A percentile compares a stretch with the other conserved stretches of the same genome.
These are phyloP conservation scores for Arabidopsis suecica DNA, from an alignment of 345 rosid genomes.

Conservation along the genomic window DNA sequence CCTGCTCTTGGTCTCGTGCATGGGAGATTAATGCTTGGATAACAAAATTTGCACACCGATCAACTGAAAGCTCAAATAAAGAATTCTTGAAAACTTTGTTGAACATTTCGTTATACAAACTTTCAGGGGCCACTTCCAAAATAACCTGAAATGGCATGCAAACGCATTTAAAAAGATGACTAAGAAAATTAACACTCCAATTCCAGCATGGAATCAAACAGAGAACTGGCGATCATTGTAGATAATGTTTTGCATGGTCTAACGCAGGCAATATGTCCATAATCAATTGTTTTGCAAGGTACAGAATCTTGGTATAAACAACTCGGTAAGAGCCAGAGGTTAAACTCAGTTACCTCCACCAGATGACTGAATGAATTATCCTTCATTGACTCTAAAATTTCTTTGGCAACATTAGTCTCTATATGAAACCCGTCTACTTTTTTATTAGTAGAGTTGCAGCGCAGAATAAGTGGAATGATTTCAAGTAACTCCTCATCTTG, in stretches of 20 bases:
- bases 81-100: constrained; percentile 73
- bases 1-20: constrained; percentile 75
- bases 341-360: constrained; percentile 71
- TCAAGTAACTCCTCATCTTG: constrained; percentile 67
- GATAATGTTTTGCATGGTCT: constrained; percentile 2
- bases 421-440: constrained; percentile 51
- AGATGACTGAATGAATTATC: constrained; percentile 90
- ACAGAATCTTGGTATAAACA: constrained; percentile 9
- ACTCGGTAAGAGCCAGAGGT: constrained; percentile 6
- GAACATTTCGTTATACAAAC: constrained; percentile 72
- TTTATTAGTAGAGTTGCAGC: constrained; percentile 54
- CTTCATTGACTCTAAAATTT: constrained; percentile 59
- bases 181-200: constrained; percentile 2
- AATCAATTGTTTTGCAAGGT: constrained; percentile 16
- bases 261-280: not conserved
- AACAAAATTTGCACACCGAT: constrained; percentile 93
- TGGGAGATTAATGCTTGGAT: constrained; percentile 80
- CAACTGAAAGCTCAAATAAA: constrained; percentile 71
- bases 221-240: constrained; percentile 24
- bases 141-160: constrained; percentile 66
- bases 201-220: constrained; percentile 14
- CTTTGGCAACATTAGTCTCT: constrained; percentile 47
- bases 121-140: constrained; percentile 84
- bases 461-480: constrained; percentile 68
- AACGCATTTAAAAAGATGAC: not conserved